A percentile compares a stretch with the other conserved stretches of the same genome.
These are phyloP conservation scores for Exophiala viscosa DNA, from an alignment of 2,329 filamentous ascomycete genomes.

Conservation along the genomic window DNA sequence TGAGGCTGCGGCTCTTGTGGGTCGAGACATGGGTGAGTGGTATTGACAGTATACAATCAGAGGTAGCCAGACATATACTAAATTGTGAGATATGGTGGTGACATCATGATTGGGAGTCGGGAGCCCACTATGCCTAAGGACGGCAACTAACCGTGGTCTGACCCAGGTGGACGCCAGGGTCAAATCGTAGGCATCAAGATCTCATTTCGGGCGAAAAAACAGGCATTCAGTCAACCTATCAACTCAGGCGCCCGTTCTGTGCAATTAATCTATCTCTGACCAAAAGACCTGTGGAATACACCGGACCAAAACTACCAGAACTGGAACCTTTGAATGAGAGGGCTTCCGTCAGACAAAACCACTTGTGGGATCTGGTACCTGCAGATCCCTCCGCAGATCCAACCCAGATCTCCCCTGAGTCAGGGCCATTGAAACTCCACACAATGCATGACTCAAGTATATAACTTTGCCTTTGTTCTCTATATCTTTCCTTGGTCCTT, in stretches of 20 bases:
- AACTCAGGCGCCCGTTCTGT: no score
- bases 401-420: not conserved
- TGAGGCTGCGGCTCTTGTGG: constrained; percentile 6
- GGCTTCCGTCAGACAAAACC: not conserved
- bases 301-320: no score
- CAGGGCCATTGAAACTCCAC: not conserved
- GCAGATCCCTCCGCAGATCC: not conserved
- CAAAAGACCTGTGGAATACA: no score
- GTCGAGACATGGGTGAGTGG: constrained; percentile 1
- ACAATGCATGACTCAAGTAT: not conserved
- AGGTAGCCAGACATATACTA: not conserved
- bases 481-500: no score
- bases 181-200: no score
- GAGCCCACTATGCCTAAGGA: no score
- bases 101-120: not conserved
- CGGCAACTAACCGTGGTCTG: no score
- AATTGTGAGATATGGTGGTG: not conserved
- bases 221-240: no score
- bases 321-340: not conserved
- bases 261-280: no score
- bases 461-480: no score
- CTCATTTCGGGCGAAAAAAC: no score
- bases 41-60: not conserved
- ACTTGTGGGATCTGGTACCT: not conserved
- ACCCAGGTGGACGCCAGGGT: no score